Percentiles rank a stretch among this genome's conserved stretches.
phyloP scores from a whole-genome alignment of 1,284 basidiomycete species.

The Pseudomicrostroma phylloplanum region DNA sequence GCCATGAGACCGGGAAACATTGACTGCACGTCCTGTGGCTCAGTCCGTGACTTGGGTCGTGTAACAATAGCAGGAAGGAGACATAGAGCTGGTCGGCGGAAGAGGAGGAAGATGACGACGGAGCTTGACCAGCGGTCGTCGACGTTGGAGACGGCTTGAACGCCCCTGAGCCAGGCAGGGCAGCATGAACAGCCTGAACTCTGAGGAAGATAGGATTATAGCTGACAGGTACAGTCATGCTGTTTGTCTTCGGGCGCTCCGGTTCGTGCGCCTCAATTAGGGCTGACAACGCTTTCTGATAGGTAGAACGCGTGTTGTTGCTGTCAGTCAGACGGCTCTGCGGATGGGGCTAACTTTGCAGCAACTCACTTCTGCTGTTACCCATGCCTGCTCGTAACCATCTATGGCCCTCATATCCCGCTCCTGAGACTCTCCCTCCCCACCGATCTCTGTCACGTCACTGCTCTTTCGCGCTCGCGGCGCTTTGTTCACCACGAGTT shows the following conservation, averaged over 20 bases:
- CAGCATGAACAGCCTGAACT: conserved; percentile 64
- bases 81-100: conserved; percentile 19
- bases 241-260: neutral
- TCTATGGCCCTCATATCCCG: conserved; percentile 76
- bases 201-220: conserved; percentile 88
- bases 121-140: too few relatives aligned
- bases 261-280: conserved; percentile 3
- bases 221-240: conserved; percentile 62
- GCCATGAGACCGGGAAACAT: conserved; percentile 39
- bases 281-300: conserved; percentile 5
- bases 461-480: conserved; percentile 18
- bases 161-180: conserved; percentile 20
- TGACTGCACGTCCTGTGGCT: conserved; percentile 43
- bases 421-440: conserved; percentile 14
- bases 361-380: conserved; percentile 64
- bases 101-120: neutral
- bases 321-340: conserved; percentile 53
- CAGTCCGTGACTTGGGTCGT: conserved; percentile 41
- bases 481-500: conserved; percentile 42
- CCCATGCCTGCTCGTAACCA: conserved; percentile 73
- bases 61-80: conserved; percentile 38
- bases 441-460: neutral
- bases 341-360: conserved; percentile 67
- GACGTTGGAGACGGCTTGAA: neutral
- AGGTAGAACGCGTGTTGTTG: neutral